These are phyloP conservation scores for Solanum ahanhuiri DNA, from an alignment of 257 asterid genomes.

Conservation along the genomic window DNA sequence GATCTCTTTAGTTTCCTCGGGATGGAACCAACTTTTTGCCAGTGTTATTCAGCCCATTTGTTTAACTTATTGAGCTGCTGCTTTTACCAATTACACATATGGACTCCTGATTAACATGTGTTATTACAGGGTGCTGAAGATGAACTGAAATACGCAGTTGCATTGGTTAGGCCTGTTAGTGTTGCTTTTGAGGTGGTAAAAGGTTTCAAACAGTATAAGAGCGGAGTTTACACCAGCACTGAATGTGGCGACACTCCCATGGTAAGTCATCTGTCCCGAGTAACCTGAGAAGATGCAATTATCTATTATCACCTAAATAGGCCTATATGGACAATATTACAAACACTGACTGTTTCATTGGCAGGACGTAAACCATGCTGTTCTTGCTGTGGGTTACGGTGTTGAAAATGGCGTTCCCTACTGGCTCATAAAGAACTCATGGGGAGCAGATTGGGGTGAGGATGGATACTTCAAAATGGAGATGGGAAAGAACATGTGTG, in stretches of 20 bases:
- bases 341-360: neutral
- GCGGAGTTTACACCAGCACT: slow-evolving; percentile 66
- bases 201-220: slow-evolving; percentile 41
- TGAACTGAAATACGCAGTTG: slow-evolving; percentile 83
- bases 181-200: slow-evolving; percentile 73
- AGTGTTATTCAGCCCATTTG: neutral
- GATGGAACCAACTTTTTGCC: neutral
- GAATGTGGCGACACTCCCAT: slow-evolving; percentile 54
- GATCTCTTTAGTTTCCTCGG: neutral
- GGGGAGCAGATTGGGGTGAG: slow-evolving; percentile 97
- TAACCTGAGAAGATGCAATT: neutral
- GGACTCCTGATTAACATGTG: neutral
- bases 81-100: neutral
- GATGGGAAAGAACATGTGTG: slow-evolving; percentile 96
- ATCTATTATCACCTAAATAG: neutral
- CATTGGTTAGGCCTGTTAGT: slow-evolving; percentile 69
- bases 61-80: neutral
- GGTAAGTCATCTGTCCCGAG: slow-evolving; percentile 29
- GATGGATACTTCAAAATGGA: slow-evolving; percentile 92
- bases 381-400: slow-evolving; percentile 92
- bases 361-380: slow-evolving; percentile 97
- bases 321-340: neutral
- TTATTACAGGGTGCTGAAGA: slow-evolving; percentile 72
- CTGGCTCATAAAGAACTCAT: slow-evolving; percentile 93
- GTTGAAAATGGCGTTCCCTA: slow-evolving; percentile 71